Base-by-base conservation (phyloP, 495 filamentous ascomycete genomes). In the Xylaria nigripes region DNA sequence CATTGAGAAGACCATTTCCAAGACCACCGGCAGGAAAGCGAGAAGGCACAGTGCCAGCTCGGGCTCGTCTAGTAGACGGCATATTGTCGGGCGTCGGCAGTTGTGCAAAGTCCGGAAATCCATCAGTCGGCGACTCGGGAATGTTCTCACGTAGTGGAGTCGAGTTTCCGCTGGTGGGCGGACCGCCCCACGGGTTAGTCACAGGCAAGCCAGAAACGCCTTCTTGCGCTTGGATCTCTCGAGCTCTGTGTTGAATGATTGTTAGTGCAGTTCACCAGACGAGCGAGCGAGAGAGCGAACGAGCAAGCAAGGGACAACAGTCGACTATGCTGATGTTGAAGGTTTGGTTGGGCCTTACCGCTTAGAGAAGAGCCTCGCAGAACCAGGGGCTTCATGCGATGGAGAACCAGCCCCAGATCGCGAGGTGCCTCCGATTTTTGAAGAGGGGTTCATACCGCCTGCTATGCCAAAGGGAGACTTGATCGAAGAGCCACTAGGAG, bases 211-310 rank as follows among this genome's bases (percentile, higher is more conserved):
- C 76, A 45, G 75, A 61, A 30, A 81, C 74, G 36, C 90, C 91
- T 77, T 97, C 94, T 72, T 97, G 90, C 34, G 90, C 90, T 73
- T 97, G 94, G 57, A 97, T 96, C 67, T 98, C 93, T 69, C 93
- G 81, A 38, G 94, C 90, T 57, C 92, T 95, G 63, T 42, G 34
- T 45, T 32, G 23, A 53, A 66, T 38, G 52, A 53, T 58, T 54
- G 55, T 56, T 49, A 45, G 29, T 18, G 41, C 15, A 38, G 36
- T 46, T 54, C 45, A 41, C n/a, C n/a, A 13, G 27, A 38, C 8
- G 30, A 24, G 52, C 24, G 29, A 38, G n/a, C n/a, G n/a, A n/a
- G n/a, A n/a, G n/a, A n/a, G n/a, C n/a, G n/a, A n/a, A n/a, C n/a
- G n/a, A n/a, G 21, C 34, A 32, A 32, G 13, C 38, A 48, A 42